Evolutionary conservation across 441 rosid species (phyloP).

Genomic region (Kokia cookei): DNA sequence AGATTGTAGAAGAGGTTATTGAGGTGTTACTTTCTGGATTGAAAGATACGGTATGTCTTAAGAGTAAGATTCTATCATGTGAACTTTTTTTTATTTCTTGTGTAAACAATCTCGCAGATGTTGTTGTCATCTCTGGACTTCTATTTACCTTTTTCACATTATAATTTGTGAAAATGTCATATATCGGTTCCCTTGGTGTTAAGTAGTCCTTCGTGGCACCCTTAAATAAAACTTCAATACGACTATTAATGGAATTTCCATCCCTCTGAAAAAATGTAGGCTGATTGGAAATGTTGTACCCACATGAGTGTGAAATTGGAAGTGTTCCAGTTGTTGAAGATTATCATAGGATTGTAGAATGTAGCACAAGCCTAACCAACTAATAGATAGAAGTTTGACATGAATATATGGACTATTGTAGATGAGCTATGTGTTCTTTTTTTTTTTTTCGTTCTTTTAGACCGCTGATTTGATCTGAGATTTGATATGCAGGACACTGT

Average conservation of each 20-base stretch:
- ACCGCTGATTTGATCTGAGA: background rate
- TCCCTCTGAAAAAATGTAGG: background rate
- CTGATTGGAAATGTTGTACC: background rate
- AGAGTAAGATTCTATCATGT: slow-evolving; percentile 24
- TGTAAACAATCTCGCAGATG: background rate
- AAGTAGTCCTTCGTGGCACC: background rate
- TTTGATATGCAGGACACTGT: slow-evolving; percentile 71
- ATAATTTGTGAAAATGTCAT: background rate
- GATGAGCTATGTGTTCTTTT: background rate
- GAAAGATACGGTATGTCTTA: slow-evolving; percentile 74
- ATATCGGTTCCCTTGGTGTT: background rate
- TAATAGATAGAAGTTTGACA: background rate
- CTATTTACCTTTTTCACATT: slow-evolving; percentile 2
- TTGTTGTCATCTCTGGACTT: background rate
- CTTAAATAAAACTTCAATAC: background rate
- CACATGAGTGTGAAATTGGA: background rate
- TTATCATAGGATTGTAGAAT: background rate
- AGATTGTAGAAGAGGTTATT: slow-evolving; percentile 78
- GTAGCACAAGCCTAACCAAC: background rate
- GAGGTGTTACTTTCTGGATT: slow-evolving; percentile 84
- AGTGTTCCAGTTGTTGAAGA: background rate
- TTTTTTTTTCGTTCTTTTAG: background rate
- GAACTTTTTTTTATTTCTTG: slow-evolving; percentile 4
- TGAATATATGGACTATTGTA: background rate
- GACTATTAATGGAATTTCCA: background rate